phyloP scores from a whole-genome alignment of 495 filamentous ascomycete genomes.

The Lasiosphaeriaceae sp. region DNA sequence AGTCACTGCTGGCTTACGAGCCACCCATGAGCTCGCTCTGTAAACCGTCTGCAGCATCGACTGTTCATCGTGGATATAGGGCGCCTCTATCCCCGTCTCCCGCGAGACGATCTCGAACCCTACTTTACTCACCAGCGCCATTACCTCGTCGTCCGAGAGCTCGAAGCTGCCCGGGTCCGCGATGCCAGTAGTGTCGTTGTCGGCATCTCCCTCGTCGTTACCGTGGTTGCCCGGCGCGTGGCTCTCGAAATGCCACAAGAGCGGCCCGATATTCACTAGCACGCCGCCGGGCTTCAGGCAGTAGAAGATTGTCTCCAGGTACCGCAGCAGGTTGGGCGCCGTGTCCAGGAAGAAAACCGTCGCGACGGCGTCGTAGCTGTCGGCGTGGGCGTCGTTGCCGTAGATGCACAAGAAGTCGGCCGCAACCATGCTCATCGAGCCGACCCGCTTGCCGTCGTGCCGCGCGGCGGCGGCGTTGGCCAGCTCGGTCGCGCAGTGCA shows the following conservation, averaged over 20 bases:
- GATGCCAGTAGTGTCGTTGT: conserved; percentile 50
- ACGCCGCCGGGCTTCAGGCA: conserved; percentile 75
- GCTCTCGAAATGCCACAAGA: conserved; percentile 85
- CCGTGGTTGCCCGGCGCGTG: conserved; percentile 42
- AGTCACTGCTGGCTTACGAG: conserved; percentile 67
- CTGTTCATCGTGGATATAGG: conserved; percentile 78
- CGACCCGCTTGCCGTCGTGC: conserved; percentile 25
- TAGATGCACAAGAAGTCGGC: conserved; percentile 83
- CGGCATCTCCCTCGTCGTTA: conserved; percentile 39
- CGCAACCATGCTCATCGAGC: conserved; percentile 79
- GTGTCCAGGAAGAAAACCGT: conserved; percentile 97
- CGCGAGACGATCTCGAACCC: conserved; percentile 70
- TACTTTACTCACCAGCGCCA: conserved; percentile 66
- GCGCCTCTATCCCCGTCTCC: conserved; percentile 52
- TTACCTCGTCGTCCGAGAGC: conserved; percentile 80
- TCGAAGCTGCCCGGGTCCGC: conserved; percentile 83
- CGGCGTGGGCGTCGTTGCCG: conserved; percentile 50
- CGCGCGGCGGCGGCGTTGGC: too few relatives aligned
- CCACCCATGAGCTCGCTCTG: conserved; percentile 75
- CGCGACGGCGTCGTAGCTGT: conserved; percentile 73
- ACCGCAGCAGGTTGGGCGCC: conserved; percentile 84
- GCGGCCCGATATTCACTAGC: conserved; percentile 85
- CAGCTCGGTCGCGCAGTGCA: conserved; percentile 62
- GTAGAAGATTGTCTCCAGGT: conserved; percentile 75
- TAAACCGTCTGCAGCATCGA: conserved; percentile 87